Conservation (phyloP, 2,329 filamentous ascomycete species). For the Colletotrichum sp. region DNA sequence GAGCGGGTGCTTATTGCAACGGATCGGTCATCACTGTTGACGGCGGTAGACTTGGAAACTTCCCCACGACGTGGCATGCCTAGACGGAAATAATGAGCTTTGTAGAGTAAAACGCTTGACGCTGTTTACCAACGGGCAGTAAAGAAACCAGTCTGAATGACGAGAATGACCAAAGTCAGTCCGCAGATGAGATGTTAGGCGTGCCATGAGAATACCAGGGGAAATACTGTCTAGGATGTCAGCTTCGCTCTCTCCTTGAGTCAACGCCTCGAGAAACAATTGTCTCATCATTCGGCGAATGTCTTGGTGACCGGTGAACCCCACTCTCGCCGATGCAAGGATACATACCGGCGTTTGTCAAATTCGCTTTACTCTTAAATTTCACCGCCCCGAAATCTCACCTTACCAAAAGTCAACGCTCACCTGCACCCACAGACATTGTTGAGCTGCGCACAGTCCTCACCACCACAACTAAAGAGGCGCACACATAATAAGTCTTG, state of each 20-base stretch:
- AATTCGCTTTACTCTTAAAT: neutral
- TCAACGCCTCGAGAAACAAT: neutral
- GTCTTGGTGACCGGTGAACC: neutral
- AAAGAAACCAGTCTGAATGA: neutral
- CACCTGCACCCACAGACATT: neutral
- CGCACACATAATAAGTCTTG: neutral
- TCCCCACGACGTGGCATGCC: slow-evolving; percentile 49
- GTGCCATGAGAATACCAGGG: neutral
- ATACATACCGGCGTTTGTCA: neutral
- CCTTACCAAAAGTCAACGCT: neutral
- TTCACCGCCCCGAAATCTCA: neutral
- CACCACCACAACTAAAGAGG: neutral
- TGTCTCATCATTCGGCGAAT: neutral
- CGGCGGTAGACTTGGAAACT: slow-evolving; percentile 62
- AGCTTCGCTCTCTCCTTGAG: neutral
- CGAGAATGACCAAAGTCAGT: neutral
- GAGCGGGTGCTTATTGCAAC: slow-evolving; percentile 70
- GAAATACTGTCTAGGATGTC: neutral
- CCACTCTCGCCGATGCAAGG: neutral
- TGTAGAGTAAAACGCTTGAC: neutral
- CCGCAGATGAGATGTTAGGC: neutral
- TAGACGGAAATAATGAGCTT: neutral
- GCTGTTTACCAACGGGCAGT: neutral
- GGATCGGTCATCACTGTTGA: slow-evolving; percentile 68
- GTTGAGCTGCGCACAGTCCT: neutral